These are phyloP conservation scores for Aschersonia sp. DNA, from an alignment of 2,329 filamentous ascomycete genomes.

Conservation along the genomic window DNA sequence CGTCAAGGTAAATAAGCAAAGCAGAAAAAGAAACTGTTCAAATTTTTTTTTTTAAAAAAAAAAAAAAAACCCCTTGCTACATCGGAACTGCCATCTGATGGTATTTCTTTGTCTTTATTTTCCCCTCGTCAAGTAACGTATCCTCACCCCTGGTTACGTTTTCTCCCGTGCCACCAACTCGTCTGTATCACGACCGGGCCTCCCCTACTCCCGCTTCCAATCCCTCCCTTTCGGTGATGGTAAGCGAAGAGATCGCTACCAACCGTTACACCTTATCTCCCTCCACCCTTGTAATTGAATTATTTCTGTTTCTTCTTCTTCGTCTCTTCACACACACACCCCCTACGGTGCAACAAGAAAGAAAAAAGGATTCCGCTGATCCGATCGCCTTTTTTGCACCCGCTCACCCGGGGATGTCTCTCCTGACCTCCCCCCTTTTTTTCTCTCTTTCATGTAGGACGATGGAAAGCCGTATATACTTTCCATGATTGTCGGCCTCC, in stretches of 20 bases:
- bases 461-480: conserved; percentile 59
- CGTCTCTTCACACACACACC: too few relatives aligned
- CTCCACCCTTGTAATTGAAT: background rate
- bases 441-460: conserved; percentile 21
- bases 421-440: conserved; percentile 4
- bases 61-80: too few relatives aligned
- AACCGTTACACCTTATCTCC: background rate
- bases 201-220: background rate
- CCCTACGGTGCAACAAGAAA: too few relatives aligned
- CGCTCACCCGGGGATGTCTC: too few relatives aligned
- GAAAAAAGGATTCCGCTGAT: too few relatives aligned
- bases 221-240: background rate
- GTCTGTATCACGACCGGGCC: too few relatives aligned
- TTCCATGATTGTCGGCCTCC: conserved; percentile 35
- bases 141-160: background rate
- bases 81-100: too few relatives aligned
- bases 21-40: too few relatives aligned
- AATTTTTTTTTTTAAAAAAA: too few relatives aligned
- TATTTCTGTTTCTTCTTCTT: too few relatives aligned
- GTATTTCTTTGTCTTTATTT: too few relatives aligned
- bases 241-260: background rate
- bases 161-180: background rate
- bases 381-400: too few relatives aligned
- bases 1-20: conserved; percentile 22
- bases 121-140: background rate